Conservation (phyloP, 2,329 filamentous ascomycete genomes). For the Gaeumannomyces tritici region DNA sequence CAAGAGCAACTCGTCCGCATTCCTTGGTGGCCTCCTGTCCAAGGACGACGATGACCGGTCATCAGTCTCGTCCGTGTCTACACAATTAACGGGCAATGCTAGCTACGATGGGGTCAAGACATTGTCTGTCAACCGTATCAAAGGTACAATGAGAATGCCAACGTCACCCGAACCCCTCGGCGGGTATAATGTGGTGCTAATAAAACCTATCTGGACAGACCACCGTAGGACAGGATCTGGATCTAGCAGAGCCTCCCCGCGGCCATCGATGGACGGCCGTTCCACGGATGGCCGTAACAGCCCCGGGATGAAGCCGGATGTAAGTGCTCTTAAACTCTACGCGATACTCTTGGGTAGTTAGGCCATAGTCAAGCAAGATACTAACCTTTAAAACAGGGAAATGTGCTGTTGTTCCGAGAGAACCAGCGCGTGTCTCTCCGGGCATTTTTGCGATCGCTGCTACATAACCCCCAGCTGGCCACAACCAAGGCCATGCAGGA, state of each 20-base stretch:
- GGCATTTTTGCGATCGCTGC: constrained; percentile 77
- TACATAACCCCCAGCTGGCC: constrained; percentile 78
- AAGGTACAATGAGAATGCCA: background rate
- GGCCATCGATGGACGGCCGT: constrained; percentile 26
- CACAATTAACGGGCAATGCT: constrained; percentile 38
- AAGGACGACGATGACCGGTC: constrained; percentile 66
- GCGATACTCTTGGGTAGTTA: background rate
- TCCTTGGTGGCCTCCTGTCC: constrained; percentile 42
- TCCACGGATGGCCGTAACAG: constrained; percentile 16
- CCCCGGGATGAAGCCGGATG: background rate
- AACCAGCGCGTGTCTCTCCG: constrained; percentile 84
- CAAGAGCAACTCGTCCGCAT: constrained; percentile 62
- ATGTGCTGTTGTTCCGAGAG: constrained; percentile 66
- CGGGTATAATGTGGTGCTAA: background rate
- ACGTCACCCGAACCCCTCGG: background rate
- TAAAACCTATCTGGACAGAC: constrained; percentile 11
- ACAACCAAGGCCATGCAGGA: constrained; percentile 75
- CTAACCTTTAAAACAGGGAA: constrained; percentile 1
- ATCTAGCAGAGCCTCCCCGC: constrained; percentile 28
- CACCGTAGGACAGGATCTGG: constrained; percentile 27
- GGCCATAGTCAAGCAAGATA: too few relatives aligned
- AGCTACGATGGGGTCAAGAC: constrained; percentile 17
- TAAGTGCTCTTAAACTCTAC: background rate
- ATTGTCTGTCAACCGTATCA: constrained; percentile 31
- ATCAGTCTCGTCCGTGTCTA: constrained; percentile 74